These are phyloP conservation scores for Russula ochroleuca DNA, from an alignment of 768 basidiomycete species.

Conservation along the genomic window DNA sequence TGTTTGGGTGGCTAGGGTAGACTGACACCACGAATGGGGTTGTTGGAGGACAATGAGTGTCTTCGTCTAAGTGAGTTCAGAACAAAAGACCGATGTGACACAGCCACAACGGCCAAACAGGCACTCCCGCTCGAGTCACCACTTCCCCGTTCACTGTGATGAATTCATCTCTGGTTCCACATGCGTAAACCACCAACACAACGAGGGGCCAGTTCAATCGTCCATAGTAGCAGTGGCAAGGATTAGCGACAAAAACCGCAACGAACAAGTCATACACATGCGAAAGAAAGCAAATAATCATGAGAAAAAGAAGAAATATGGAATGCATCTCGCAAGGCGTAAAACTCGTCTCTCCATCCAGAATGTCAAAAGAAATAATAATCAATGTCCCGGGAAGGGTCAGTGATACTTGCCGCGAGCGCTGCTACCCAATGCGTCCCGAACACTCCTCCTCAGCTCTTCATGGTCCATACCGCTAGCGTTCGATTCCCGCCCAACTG, in stretches of 20 bases:
- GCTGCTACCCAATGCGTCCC: conserved; percentile 72
- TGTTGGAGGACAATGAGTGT: neutral
- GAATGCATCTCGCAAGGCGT: neutral
- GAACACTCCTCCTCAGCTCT: conserved; percentile 74
- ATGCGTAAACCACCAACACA: neutral
- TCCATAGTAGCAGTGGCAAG: neutral
- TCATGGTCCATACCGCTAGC: conserved; percentile 59
- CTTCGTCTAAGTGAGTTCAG: neutral
- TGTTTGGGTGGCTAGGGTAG: too few species aligned
- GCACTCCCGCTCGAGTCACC: neutral
- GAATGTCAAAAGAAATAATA: neutral
- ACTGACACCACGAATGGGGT: too few species aligned
- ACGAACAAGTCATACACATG: conserved; percentile 18
- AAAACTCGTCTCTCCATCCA: conserved; percentile 1
- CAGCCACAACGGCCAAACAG: neutral
- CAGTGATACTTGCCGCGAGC: conserved; percentile 41
- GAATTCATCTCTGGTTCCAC: too few species aligned
- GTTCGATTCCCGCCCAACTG: conserved; percentile 55
- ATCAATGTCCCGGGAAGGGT: conserved; percentile 2
- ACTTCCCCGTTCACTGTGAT: too few species aligned
- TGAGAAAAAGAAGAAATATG: neutral
- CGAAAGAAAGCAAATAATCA: conserved; percentile 21
- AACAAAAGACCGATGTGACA: neutral
- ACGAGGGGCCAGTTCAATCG: neutral
- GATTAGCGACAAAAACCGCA: neutral